These are phyloP conservation scores for Candida ficus DNA, from an alignment of 805 yeast species.

Conservation along the genomic window DNA sequence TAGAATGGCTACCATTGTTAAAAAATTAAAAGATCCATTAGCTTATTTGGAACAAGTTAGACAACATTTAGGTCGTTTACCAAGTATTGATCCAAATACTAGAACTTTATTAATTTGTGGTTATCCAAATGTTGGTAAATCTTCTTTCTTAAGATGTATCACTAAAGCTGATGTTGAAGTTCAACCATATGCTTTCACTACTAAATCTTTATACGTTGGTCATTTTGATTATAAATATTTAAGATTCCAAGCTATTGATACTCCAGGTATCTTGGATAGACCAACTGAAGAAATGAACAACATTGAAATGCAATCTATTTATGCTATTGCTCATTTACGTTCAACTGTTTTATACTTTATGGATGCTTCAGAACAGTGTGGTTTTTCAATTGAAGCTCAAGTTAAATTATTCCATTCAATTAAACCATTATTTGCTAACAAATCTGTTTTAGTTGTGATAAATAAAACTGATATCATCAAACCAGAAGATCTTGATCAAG, in stretches of 20 bases:
- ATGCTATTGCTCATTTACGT: constrained; percentile 97
- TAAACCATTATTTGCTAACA: constrained; percentile 95
- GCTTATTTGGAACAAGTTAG: constrained; percentile 95
- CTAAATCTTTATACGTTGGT: constrained; percentile 95
- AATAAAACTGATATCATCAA: constrained; percentile 90
- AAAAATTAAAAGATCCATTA: constrained; percentile 91
- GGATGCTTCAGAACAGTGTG: constrained; percentile 99
- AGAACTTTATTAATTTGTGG: constrained; percentile 97
- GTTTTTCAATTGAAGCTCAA: constrained; percentile 95
- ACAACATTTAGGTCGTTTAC: constrained; percentile 98
- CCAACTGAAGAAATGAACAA: constrained; percentile 99
- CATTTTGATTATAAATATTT: constrained; percentile 97
- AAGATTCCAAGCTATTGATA: constrained; percentile 97
- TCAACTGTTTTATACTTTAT: constrained; percentile 95
- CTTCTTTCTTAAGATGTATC: constrained; percentile 86
- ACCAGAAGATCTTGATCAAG: constrained; percentile 76
- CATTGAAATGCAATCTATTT: constrained; percentile 98
- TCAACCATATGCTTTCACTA: constrained; percentile 98
- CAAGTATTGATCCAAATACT: constrained; percentile 97
- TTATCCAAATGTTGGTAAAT: constrained; percentile 98
- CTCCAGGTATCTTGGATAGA: constrained; percentile 97
- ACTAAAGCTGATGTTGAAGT: constrained; percentile 99
- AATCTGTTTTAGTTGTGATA: constrained; percentile 90
- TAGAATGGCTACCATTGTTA: constrained; percentile 98
- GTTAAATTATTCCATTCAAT: constrained; percentile 95